Evolutionary conservation across 2,329 filamentous ascomycete species (phyloP), one percentile per base, ranked within the genome.

Genomic region (Paecilomyces fulvus): DNA sequence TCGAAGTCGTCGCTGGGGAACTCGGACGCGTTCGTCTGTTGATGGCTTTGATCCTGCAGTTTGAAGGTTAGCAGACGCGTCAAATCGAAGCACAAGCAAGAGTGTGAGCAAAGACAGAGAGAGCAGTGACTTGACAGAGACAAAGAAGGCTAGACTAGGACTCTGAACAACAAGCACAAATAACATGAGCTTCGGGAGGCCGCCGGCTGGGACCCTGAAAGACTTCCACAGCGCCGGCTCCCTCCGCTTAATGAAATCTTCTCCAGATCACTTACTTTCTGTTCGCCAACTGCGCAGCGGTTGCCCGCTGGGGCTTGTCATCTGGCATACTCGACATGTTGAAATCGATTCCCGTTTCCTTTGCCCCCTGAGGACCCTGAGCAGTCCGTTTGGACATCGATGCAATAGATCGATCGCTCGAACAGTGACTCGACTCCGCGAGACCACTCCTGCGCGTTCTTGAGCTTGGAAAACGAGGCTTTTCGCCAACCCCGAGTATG

Each of bases 221-320:
- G 30, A 31, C 30, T 31, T 7, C 14, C 14, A n/a, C 33, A 37
- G 12, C n/a, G 33, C 3, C 17, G 12, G 7, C 14, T 37, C 12
- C 14, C 33, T 49, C 14, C 23, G 43, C 43, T 52, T 52, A 54
- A 21, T n/a, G 30, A 53, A 56, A 49, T 31, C 17, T 21, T 33
- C 14, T 59, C 62, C 53, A 55, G 60, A 59, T 59, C 51, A 81
- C 80, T 76, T 73, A 82, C 80, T 77, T 82, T 71, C 80, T 76
- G 58, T 68, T 71, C 30, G 80, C 80, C 69, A 82, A 53, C 68
- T 82, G 80, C 43, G 80, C 79, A 43, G 80, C 79, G 28, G 79
- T 82, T 31, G 80, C 80, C 68, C 74, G 75, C 62, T 76, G 73
- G 25, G 76, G 75, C 61, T 73, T 70, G 1, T 80, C 78, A 51